Evolutionary conservation across 2,329 filamentous ascomycete species (phyloP), one percentile per base, ranked within the genome.

Genomic region (Talaromyces marneffei): DNA sequence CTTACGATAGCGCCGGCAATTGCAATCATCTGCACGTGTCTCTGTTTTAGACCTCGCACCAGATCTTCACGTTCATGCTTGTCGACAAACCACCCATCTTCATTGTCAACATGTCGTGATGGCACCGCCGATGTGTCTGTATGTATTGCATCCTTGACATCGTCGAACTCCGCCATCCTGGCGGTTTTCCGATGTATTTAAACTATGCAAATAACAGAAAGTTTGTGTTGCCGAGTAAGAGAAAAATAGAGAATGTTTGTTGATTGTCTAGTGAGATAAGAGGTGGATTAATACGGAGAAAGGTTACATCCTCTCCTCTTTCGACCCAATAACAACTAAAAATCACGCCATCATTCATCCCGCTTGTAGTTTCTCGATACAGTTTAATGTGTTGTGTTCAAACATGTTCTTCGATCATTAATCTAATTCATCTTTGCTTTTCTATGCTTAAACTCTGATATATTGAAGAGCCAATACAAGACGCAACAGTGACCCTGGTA

Each of bases 61-160:
- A 84, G 76, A 64, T 78, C 75, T 60, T 77, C 78, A 59, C 79
- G 75, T 70, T 87, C 85, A 56, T 68, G 65, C 55, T 71, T 65
- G 16, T 69, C 65, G 35, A 72, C 69, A 40, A 72, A 70, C n/a
- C 23, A 50, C n/a, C 44, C 44, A 25, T 60, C 42, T 8, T 50
- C 39, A 35, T 58, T 55, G 23, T 55, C 40, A 16, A 44, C 37
- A 29, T 23, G 20, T 14, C 39, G 60, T 39, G 56, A 33, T 27
- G 39, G 27, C 33, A 52, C 48, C 10, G n/a, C 29, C 16, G 29
- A 33, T 33, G 48, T 33, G n/a, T 18, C 29, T 10, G 27, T n/a
- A 7, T 16, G 29, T 20, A 29, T 20, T 20, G 10, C 4, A 20
- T 52, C n/a, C 29, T 52, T 52, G 29, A 20, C 48, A 52, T 52